Evolutionary conservation across 495 filamentous ascomycete species (phyloP).

Genomic region (Beverwykella pulmonaria): DNA sequence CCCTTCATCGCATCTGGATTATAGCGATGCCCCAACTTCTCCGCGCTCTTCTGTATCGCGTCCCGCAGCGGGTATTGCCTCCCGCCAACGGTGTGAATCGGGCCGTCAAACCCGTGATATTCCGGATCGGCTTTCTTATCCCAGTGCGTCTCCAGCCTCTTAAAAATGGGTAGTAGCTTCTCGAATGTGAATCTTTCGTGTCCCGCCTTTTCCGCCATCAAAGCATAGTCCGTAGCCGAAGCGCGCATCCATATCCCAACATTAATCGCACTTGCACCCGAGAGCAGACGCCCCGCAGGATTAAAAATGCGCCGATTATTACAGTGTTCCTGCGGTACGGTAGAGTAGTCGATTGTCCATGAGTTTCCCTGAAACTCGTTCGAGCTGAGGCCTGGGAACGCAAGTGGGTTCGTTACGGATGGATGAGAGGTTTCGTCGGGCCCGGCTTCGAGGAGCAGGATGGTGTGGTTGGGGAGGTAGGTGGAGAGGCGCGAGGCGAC

Average conservation of each 20-base stretch:
- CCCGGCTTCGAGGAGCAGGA: conserved; percentile 9
- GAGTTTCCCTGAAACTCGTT: not conserved
- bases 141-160: conserved; percentile 25
- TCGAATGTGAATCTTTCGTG: conserved; percentile 58
- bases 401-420: not conserved
- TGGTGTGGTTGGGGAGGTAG: not conserved
- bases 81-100: conserved; percentile 34
- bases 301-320: conserved; percentile 6
- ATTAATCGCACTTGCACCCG: conserved; percentile 64
- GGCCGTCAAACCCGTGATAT: conserved; percentile 41
- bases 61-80: conserved; percentile 38
- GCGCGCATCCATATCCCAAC: conserved; percentile 63
- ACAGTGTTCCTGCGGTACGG: conserved; percentile 3
- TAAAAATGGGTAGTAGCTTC: conserved; percentile 43
- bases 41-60: not conserved
- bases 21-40: not conserved
- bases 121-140: conserved; percentile 26
- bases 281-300: conserved; percentile 56
- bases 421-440: conserved; percentile 1
- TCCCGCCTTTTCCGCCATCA: conserved; percentile 50
- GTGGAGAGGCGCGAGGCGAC: conserved; percentile 12
- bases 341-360: conserved; percentile 6
- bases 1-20: conserved; percentile 16
- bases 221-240: conserved; percentile 60
- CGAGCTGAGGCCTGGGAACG: not conserved